A percentile compares a stretch with the other conserved stretches of the same genome.
phyloP scores from a whole-genome alignment of 768 basidiomycete species.

The Boletus rubropictus region DNA sequence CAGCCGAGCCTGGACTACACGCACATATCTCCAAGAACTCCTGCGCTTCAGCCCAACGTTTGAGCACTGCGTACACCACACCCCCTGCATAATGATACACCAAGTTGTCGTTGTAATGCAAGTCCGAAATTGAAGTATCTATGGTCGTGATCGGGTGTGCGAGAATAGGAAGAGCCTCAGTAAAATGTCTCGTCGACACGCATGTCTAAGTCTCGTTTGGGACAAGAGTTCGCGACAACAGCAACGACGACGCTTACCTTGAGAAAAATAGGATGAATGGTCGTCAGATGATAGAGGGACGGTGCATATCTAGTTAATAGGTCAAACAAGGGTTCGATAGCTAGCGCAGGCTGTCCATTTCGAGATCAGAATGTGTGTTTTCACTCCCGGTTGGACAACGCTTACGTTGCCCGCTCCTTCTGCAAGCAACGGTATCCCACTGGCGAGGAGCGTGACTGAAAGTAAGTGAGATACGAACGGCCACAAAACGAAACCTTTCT shows the following conservation, averaged over 20 bases:
- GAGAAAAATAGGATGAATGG: conserved; percentile 65
- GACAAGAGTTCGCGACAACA: neutral
- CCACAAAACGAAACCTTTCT: conserved; percentile 1
- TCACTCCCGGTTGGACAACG: neutral
- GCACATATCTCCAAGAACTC: conserved; percentile 80
- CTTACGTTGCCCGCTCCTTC: conserved; percentile 48
- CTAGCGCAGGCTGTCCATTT: conserved; percentile 34
- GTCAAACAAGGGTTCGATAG: conserved; percentile 53
- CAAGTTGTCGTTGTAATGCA: conserved; percentile 74
- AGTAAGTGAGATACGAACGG: conserved; percentile 2
- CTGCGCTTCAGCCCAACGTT: conserved; percentile 62
- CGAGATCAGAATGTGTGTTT: conserved; percentile 16
- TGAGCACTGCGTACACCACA: conserved; percentile 55
- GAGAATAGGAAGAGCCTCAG: conserved; percentile 57
- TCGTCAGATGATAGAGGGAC: conserved; percentile 53
- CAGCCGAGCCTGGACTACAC: conserved; percentile 50
- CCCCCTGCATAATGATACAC: conserved; percentile 84
- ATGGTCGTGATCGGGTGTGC: conserved; percentile 59
- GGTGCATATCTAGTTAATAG: conserved; percentile 62
- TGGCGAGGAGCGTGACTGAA: conserved; percentile 62
- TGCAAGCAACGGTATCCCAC: conserved; percentile 51
- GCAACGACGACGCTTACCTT: conserved; percentile 37
- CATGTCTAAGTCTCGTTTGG: conserved; percentile 43
- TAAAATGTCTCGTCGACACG: conserved; percentile 47
- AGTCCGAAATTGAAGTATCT: conserved; percentile 53